These are phyloP conservation scores for Strobilomyces dryophilus DNA, from an alignment of 768 basidiomycete species.

Conservation along the genomic window DNA sequence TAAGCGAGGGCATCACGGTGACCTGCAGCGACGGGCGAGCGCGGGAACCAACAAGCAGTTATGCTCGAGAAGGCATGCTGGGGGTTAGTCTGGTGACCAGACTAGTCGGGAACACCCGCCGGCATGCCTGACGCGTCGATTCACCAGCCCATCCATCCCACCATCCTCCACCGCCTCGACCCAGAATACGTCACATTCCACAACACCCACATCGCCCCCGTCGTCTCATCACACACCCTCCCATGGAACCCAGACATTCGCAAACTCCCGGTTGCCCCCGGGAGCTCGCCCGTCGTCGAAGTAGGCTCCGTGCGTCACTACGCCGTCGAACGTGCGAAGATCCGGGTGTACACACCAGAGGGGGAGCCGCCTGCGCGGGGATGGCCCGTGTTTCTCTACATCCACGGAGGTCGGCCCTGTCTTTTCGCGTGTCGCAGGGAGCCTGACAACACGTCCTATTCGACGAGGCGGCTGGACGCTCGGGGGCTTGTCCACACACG, in stretches of 20 bases:
- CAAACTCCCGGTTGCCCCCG: slow-evolving; percentile 43
- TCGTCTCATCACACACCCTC: slow-evolving; percentile 49
- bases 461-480: slow-evolving; percentile 68
- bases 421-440: neutral
- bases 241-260: slow-evolving; percentile 59
- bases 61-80: too few relatives aligned
- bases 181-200: slow-evolving; percentile 64
- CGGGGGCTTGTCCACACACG: slow-evolving; percentile 56
- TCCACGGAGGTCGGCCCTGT: slow-evolving; percentile 56
- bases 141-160: slow-evolving; percentile 55
- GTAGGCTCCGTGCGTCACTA: slow-evolving; percentile 54
- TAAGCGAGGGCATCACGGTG: too few relatives aligned
- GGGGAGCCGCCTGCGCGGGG: slow-evolving; percentile 45
- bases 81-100: too few relatives aligned
- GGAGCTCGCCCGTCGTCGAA: slow-evolving; percentile 49
- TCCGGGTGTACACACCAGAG: slow-evolving; percentile 63
- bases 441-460: neutral
- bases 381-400: slow-evolving; percentile 70
- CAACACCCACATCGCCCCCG: slow-evolving; percentile 40
- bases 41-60: too few relatives aligned
- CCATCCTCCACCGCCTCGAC: slow-evolving; percentile 51
- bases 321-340: slow-evolving; percentile 43
- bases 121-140: neutral
- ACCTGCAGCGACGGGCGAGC: too few relatives aligned
- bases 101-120: too few relatives aligned